Evolutionary conservation across 768 basidiomycete species (phyloP), one percentile per base, ranked within the genome.

Genomic region (Nidularia sp.): DNA sequence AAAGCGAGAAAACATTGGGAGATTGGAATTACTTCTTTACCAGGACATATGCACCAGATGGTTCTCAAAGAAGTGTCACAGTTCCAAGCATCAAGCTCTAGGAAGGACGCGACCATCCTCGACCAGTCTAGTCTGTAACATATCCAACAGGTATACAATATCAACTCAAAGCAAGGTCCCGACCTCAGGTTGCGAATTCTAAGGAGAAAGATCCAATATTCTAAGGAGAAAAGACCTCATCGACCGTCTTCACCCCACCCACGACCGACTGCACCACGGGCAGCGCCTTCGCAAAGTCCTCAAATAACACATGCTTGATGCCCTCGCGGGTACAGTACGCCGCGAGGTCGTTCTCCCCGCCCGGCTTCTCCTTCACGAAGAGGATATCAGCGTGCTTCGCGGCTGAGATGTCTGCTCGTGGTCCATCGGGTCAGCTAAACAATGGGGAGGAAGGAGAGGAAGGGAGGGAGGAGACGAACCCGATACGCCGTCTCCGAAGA

Each of bases 401-500:
- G 2, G 97, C 96, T 6, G 91, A 94, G 68, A 97, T 81, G 66
- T 97, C 94, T 91, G 65, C 45, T 18, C 18, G 53, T 50, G 22
- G 33, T 10, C 7, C 6, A 25, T 31, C 34, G 13, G 10, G 39
- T 32, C 22, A 39, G 13, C 9, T 6, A 45, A 18, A 35, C 9
- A 18, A 18, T 18, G 18, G 18, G 18, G 18, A 18, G 18, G 18
- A 18, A 22, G 32, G 45, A n/a, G 44, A 22, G 33, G 10, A 9
- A 47, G 18, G 33, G 45, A 34, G 33, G 10, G 44, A n/a, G 18
- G 7, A 52, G 31, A 70, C 80, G 41, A 53, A 90, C 93, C 93
- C 51, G 92, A 94, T 47, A 97, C 97, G 34, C 97, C 97, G 65
- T 99, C 97, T 0, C 97, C 97, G 57, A 97, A 95, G 81, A 97